Evolutionary conservation across 768 basidiomycete genomes (phyloP), one percentile per base, ranked within the genome.

Genomic region (Ramaria sp.): DNA sequence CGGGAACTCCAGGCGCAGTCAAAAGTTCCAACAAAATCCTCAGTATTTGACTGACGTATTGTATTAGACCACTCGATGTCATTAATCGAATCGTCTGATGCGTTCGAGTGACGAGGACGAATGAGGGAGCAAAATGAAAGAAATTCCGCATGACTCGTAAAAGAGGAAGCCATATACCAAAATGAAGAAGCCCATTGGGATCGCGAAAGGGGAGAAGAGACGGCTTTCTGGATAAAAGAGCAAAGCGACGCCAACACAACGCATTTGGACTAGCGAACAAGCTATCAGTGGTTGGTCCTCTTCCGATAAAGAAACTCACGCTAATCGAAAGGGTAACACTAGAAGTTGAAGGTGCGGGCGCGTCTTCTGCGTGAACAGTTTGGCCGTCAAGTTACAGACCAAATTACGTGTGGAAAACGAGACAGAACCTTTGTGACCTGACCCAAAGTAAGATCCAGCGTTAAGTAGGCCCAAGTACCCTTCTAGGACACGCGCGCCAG

Each of bases 391-490:
- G 9, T 34, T 8, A 9, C 32, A 16, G 3, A 20, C 39, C 22
- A 42, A 45, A 38, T 34, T 4, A 36, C 43, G 16, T 39, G 7
- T 27, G 39, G 22, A 36, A 48, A 25, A 55, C 44, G 20, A 39
- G 24, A 16, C 76, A 55, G 12, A 34, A 48, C 32, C 45, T 61
- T 28, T 56, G 25, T 47, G 24, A 15, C 5, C 41, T 24, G 32
- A 78, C 34, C 77, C 78, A 58, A 78, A 81, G 58, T 72, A 78
- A 1, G 80, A 79, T 16, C 84, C 81, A 3, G 78, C 82, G 58
- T 75, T 85, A 55, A 93, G 67, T 57, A 90, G 75, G n/a, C 85
- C 81, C 12, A 92, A 75, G 64, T 90, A 90, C 1, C 88, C 88
- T 61, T 86, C 82, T 22, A 93, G 63, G 12, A 88, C 76, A 34